Percentiles rank a stretch among this genome's conserved stretches.
Conservation (phyloP, 345 rosid genomes). For the Stellera chamaejasme region DNA sequence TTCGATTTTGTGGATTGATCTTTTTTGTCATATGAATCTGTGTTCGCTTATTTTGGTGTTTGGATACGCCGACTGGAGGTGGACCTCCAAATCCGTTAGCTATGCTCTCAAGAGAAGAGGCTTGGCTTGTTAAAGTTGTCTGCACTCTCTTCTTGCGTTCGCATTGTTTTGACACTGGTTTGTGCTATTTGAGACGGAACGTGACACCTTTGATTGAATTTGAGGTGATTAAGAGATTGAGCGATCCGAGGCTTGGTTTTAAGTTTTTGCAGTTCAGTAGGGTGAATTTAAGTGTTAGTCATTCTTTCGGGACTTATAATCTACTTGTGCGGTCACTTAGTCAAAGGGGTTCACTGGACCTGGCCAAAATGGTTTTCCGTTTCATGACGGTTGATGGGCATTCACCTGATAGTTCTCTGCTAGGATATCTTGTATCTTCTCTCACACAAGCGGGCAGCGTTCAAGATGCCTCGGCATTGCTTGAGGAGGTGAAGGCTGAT, state of each 20-base stretch:
- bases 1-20: too few relatives aligned
- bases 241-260: conserved; percentile 45
- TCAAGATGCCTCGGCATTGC: conserved; percentile 37
- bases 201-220: conserved; percentile 49
- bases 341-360: conserved; percentile 48
- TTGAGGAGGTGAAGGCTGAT: conserved; percentile 31
- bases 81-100: too few relatives aligned
- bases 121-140: conserved; percentile 75
- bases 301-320: conserved; percentile 51
- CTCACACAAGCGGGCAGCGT: conserved; percentile 37
- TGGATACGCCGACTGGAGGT: too few relatives aligned
- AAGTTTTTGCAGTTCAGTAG: conserved; percentile 67
- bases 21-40: neutral
- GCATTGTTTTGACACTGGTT: conserved; percentile 31
- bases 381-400: conserved; percentile 72
- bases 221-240: conserved; percentile 55
- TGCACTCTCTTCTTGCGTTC: conserved; percentile 44
- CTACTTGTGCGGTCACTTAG: conserved; percentile 53
- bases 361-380: conserved; percentile 35
- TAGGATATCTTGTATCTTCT: conserved; percentile 45
- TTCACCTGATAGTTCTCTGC: conserved; percentile 30
- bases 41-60: too few relatives aligned
- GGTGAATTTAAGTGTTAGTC: conserved; percentile 36
- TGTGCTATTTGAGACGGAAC: conserved; percentile 44
- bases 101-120: conserved; percentile 22